Evolutionary conservation across 129 eudicot genomes (phyloP).

Genomic region (Centella asiatica): DNA sequence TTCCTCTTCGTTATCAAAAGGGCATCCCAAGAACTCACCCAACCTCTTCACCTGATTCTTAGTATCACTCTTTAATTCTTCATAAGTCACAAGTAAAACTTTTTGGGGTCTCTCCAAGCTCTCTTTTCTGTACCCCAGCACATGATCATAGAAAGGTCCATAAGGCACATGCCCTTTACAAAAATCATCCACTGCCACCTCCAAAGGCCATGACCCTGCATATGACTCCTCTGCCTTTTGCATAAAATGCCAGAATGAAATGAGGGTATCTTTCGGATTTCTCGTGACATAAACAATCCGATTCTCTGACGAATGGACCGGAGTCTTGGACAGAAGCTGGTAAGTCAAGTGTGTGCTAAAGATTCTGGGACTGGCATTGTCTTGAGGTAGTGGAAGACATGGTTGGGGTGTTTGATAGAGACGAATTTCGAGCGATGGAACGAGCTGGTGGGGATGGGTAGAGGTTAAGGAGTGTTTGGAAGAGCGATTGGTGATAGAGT

Average conservation of each 20-base stretch:
- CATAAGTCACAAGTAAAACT: conserved; percentile 21
- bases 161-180: conserved; percentile 22
- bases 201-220: conserved; percentile 16
- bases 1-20: conserved; percentile 15
- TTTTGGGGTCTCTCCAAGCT: conserved; percentile 18
- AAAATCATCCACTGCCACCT: conserved; percentile 31
- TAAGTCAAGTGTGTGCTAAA: conserved; percentile 30
- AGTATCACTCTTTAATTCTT: conserved; percentile 21
- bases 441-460: conserved; percentile 33
- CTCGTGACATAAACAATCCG: conserved; percentile 30
- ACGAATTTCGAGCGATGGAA: conserved; percentile 35
- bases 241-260: conserved; percentile 30
- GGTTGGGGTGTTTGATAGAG: conserved; percentile 2
- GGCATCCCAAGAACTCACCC: conserved; percentile 29
- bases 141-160: conserved; percentile 35
- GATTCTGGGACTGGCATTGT: conserved; percentile 5
- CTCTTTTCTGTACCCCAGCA: conserved; percentile 18
- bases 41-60: conserved; percentile 13
- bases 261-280: conserved; percentile 33
- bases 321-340: conserved; percentile 17
- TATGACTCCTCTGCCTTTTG: background rate
- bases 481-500: conserved; percentile 19
- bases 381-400: too few relatives aligned
- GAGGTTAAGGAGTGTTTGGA: conserved; percentile 5
- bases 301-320: conserved; percentile 16